phyloP scores from a whole-genome alignment of 2,329 filamentous ascomycete species.

The Seiridium cupressi region DNA sequence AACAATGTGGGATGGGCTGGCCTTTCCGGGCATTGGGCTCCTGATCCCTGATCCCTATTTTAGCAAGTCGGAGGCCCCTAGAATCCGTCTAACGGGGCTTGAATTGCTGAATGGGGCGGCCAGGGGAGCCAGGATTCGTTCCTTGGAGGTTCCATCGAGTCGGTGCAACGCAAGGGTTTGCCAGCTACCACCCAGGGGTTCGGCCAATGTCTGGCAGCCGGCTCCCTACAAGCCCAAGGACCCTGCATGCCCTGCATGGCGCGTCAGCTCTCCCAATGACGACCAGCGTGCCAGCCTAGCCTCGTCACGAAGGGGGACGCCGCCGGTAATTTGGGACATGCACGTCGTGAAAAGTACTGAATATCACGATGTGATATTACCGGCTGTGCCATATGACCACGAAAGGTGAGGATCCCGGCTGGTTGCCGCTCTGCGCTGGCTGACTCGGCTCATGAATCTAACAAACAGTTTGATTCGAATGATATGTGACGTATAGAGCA shows the following conservation, averaged over 20 bases:
- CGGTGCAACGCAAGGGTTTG: neutral
- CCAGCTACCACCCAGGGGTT: neutral
- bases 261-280: neutral
- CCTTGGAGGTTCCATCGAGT: slow-evolving; percentile 5
- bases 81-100: slow-evolving; percentile 5
- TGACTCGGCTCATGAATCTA: too few species aligned
- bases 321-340: neutral
- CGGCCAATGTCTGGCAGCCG: neutral
- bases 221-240: neutral
- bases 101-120: neutral
- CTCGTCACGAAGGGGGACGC: neutral
- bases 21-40: neutral
- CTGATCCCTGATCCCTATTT: neutral
- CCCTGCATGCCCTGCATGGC: neutral
- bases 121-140: neutral
- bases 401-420: too few species aligned
- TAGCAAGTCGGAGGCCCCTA: neutral
- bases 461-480: too few species aligned
- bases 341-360: neutral
- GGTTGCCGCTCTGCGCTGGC: too few species aligned
- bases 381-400: too few species aligned
- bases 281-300: neutral
- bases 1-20: slow-evolving; percentile 5
- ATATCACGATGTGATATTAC: too few species aligned
- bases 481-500: neutral